These are phyloP conservation scores for Populus alba DNA, from an alignment of 345 rosid species.

Conservation along the genomic window DNA sequence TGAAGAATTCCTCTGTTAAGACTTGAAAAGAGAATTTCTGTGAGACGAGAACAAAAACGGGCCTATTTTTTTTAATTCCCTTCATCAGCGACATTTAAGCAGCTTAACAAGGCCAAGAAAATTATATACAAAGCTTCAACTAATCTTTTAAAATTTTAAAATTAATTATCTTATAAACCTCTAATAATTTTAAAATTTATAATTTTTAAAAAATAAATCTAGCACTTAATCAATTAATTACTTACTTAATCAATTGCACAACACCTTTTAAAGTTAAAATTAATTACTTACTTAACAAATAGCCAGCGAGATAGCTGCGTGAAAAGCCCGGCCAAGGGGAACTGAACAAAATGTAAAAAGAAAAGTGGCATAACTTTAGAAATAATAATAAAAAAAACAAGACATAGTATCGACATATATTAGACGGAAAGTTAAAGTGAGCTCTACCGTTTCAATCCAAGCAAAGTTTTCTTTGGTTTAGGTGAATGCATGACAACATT, in stretches of 20 bases:
- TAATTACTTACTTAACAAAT: neutral
- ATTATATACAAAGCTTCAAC: too few relatives aligned
- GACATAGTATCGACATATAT: neutral
- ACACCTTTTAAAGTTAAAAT: too few relatives aligned
- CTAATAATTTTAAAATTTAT: too few relatives aligned
- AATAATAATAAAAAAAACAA: too few relatives aligned
- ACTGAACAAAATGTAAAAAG: neutral
- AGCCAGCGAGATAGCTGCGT: too few relatives aligned
- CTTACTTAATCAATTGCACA: too few relatives aligned
- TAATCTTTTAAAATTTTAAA: too few relatives aligned
- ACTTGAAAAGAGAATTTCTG: neutral
- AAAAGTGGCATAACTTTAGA: neutral
- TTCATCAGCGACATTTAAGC: neutral
- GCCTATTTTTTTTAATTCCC: neutral
- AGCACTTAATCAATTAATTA: too few relatives aligned
- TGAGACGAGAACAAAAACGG: neutral
- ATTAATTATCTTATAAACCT: too few relatives aligned
- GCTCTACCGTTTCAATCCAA: neutral
- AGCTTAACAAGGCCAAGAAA: neutral
- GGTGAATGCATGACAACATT: neutral
- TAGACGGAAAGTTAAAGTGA: neutral
- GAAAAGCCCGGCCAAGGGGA: neutral
- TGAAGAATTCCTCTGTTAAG: neutral
- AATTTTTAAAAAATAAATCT: too few relatives aligned
- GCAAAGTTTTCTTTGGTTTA: neutral